These are phyloP conservation scores for Cardamine chenopodiifolia DNA, from an alignment of 345 rosid genomes.

Conservation along the genomic window DNA sequence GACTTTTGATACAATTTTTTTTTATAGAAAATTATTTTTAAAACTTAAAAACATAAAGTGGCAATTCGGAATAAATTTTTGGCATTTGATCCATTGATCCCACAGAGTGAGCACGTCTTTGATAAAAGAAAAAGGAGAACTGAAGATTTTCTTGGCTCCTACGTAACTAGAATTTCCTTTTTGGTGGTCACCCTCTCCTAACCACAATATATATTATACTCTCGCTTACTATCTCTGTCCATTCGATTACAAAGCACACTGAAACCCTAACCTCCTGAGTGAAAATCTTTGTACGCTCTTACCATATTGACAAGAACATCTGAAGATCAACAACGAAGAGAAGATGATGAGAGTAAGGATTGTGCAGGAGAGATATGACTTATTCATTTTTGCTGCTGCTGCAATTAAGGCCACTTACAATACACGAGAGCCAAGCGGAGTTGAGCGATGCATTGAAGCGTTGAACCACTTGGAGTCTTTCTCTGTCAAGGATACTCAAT, in stretches of 20 bases:
- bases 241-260: not conserved
- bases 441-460: conserved; percentile 10
- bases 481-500: not conserved
- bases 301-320: not conserved
- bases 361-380: not conserved
- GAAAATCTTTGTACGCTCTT: not conserved
- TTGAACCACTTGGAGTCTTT: conserved; percentile 19
- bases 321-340: not conserved
- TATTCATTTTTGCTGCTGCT: not conserved
- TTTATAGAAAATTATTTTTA: too few relatives aligned
- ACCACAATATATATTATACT: not conserved
- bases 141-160: not conserved
- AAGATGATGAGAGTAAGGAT: conserved; percentile 8
- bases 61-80: too few relatives aligned
- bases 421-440: not conserved
- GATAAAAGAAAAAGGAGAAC: too few relatives aligned
- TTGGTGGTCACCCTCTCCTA: not conserved
- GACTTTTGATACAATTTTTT: too few relatives aligned
- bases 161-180: not conserved
- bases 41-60: too few relatives aligned
- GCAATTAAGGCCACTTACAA: conserved; percentile 1
- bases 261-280: not conserved
- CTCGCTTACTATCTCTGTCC: not conserved
- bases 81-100: too few relatives aligned
- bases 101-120: too few relatives aligned